These are phyloP conservation scores for Echites panduratus DNA, from an alignment of 257 asterid species.

Conservation along the genomic window DNA sequence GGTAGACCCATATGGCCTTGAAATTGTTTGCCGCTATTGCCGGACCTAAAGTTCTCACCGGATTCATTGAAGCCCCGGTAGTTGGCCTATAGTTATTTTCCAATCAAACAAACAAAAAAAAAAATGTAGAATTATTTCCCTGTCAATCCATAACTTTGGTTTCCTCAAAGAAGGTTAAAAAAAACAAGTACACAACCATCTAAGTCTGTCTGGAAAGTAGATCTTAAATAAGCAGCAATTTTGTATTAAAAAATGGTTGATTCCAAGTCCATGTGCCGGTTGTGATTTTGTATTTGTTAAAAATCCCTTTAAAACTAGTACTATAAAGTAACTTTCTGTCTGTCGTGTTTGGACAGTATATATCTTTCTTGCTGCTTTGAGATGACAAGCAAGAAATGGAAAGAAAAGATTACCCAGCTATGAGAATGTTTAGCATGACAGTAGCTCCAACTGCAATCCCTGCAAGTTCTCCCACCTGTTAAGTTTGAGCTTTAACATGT, in stretches of 20 bases:
- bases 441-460: slow-evolving; percentile 93
- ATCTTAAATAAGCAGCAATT: background rate
- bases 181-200: background rate
- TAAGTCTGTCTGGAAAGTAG: background rate
- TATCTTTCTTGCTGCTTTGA: background rate
- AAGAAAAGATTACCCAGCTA: slow-evolving; percentile 55
- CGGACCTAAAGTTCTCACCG: slow-evolving; percentile 81
- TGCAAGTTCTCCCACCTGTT: slow-evolving; percentile 84
- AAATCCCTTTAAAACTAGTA: background rate
- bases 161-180: background rate
- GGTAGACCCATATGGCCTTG: slow-evolving; percentile 70
- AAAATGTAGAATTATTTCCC: too few relatives aligned
- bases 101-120: background rate
- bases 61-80: slow-evolving; percentile 91
- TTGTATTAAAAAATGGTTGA: background rate
- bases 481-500: too few relatives aligned
- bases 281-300: background rate
- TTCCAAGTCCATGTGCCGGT: background rate
- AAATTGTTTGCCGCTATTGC: slow-evolving; percentile 75
- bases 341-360: too few relatives aligned
- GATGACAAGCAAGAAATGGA: background rate
- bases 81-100: slow-evolving; percentile 35
- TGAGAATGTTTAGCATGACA: slow-evolving; percentile 76
- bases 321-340: background rate
- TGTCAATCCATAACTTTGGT: background rate